A percentile compares a stretch with the other conserved stretches of the same genome.
Evolutionary conservation across 495 filamentous ascomycete species (phyloP).

Genomic region (Aspergillus conjunctus): DNA sequence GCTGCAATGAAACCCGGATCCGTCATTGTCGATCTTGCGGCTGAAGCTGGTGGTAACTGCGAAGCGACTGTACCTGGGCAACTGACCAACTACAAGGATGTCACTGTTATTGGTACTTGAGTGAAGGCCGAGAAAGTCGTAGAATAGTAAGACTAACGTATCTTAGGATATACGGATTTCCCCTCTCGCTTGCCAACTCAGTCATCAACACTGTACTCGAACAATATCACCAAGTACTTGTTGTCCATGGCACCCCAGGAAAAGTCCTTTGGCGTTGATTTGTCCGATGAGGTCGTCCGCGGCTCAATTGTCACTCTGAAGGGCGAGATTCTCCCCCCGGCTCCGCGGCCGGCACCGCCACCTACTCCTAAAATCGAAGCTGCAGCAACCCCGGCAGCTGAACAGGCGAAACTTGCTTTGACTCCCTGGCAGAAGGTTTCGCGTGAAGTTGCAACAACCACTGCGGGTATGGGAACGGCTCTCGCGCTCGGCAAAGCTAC

Average conservation of each 20-base stretch:
- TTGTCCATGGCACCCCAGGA: conserved; percentile 75
- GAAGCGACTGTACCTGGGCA: conserved; percentile 72
- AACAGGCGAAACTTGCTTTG: conserved; percentile 60
- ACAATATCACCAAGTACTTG: conserved; percentile 83
- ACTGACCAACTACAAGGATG: conserved; percentile 66
- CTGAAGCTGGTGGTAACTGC: conserved; percentile 80
- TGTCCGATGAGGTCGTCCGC: conserved; percentile 77
- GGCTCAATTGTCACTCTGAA: conserved; percentile 76
- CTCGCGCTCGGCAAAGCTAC: conserved; percentile 75
- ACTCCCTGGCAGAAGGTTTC: conserved; percentile 77
- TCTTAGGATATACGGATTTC: conserved; percentile 73
- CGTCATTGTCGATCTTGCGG: conserved; percentile 78
- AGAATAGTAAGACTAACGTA: conserved; percentile 10
- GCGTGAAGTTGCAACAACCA: conserved; percentile 68
- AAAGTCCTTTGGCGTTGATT: conserved; percentile 71
- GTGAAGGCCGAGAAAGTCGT: neutral
- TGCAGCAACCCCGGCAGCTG: conserved; percentile 47
- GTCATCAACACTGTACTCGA: conserved; percentile 79
- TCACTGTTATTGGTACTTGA: conserved; percentile 70
- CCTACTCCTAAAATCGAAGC: conserved; percentile 58
- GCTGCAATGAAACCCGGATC: conserved; percentile 80
- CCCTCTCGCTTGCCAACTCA: conserved; percentile 80
- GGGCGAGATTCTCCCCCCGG: conserved; percentile 70
- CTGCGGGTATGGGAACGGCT: conserved; percentile 70
- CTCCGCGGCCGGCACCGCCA: conserved; percentile 70